These are phyloP conservation scores for Globisporangium mamillatum DNA, from an alignment of 352 stramenopile species.

Conservation along the genomic window DNA sequence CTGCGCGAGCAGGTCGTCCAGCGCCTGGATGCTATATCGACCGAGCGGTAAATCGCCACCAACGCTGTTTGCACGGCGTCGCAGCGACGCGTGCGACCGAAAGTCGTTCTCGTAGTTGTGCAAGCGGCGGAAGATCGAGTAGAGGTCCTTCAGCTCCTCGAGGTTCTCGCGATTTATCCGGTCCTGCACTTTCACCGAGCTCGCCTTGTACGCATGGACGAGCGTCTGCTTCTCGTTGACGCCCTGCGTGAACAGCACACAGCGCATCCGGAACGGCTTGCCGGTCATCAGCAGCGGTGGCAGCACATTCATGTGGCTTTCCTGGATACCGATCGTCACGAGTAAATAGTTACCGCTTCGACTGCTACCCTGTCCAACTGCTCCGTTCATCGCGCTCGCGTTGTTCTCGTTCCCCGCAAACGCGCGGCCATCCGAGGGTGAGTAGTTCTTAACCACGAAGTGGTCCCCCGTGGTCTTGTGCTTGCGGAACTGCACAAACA, in stretches of 20 bases:
- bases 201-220: conserved; percentile 74
- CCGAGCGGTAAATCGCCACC: conserved; percentile 15
- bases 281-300: conserved; percentile 42
- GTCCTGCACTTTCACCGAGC: conserved; percentile 73
- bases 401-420: conserved; percentile 19
- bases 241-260: conserved; percentile 77
- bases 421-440: conserved; percentile 29
- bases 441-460: conserved; percentile 63
- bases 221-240: conserved; percentile 87
- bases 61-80: conserved; percentile 18
- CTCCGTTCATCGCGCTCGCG: conserved; percentile 7
- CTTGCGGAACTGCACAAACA: conserved; percentile 75
- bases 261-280: conserved; percentile 52
- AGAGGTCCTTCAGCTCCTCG: conserved; percentile 59
- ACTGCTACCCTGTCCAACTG: neutral
- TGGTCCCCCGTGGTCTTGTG: conserved; percentile 36
- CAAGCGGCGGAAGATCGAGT: conserved; percentile 48
- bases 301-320: conserved; percentile 51
- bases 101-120: conserved; percentile 31
- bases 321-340: conserved; percentile 61
- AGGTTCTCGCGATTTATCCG: conserved; percentile 82
- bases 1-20: conserved; percentile 62
- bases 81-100: conserved; percentile 6
- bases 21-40: conserved; percentile 40
- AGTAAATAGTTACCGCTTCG: conserved; percentile 35